Base-by-base conservation (phyloP, 2,329 filamentous ascomycete species). In the Aureobasidium pullulans region DNA sequence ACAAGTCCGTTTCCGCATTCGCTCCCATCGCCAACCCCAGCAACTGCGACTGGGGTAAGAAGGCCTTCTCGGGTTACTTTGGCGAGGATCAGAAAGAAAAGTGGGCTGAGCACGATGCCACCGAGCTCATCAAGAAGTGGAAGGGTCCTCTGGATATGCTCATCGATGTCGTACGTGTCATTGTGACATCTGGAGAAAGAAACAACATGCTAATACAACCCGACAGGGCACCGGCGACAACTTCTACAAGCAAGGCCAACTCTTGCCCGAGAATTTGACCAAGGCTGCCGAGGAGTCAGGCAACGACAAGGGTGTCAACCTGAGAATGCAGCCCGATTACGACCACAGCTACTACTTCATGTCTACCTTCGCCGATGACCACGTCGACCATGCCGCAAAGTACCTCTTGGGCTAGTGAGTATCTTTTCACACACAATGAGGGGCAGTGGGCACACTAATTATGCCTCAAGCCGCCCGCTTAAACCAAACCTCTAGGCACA, bases 311-410 rank as follows among this genome's bases (percentile, higher is more conserved):
- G 89, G 88, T 9, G 76, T 96, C 63, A 84, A 84, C 57, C 76
- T 97, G 64, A 84, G 93, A 68, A 94, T 93, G 79, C 93, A 96
- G 72, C 81, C 88, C 63, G 91, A 86, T 63, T 97, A 99, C 71
- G 94, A 99, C 73, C 94, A 99, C 77, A 96, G 90, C 63, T 99
- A 99, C 78, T 99, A 85, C 76, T 96, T 96, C 75, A 95, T 99
- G 79, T 87, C 92, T 37, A 85, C 85, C 15, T 99, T 99, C 72
- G 84, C 87, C 44, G 87, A 89, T 69, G 92, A 97, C 67, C 94
- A 99, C 75, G 82, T 97, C 66, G 86, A 90, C 68, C 90, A 95
- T 76, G 91, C 91, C 62, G 93, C 92, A 65, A 96, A 94, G 79
- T 86, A 90, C 71, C 77, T 96, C 59, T 78, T 83, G 67, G 78